Evolutionary conservation across 495 filamentous ascomycete species (phyloP).

Genomic region (Penicillium crystallinum): DNA sequence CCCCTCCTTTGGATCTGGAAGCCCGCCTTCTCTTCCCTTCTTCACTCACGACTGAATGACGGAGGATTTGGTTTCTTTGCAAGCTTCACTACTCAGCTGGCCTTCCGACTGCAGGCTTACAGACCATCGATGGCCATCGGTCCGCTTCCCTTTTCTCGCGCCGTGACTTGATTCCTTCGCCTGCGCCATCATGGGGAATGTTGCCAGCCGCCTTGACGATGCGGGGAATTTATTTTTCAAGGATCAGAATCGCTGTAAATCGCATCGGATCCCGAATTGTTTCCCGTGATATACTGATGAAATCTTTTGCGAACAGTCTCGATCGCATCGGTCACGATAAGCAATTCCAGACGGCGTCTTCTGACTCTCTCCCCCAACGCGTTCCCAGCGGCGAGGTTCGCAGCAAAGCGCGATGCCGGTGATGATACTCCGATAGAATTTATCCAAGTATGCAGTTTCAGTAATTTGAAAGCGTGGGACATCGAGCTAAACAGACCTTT

Average conservation of each 20-base stretch:
- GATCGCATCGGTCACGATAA: constrained; percentile 73
- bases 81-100: constrained; percentile 1
- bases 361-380: constrained; percentile 80
- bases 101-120: constrained; percentile 25
- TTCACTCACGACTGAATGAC: constrained; percentile 21
- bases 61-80: constrained; percentile 7
- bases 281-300: constrained; percentile 8
- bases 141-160: constrained; percentile 29
- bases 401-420: constrained; percentile 65
- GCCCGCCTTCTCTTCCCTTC: constrained; percentile 12
- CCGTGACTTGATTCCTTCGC: constrained; percentile 25
- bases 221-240: constrained; percentile 75
- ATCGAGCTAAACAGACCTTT: neutral
- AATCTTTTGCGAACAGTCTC: constrained; percentile 57
- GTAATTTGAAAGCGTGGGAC: neutral
- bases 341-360: constrained; percentile 69
- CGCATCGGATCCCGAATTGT: neutral
- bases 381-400: constrained; percentile 78
- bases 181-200: constrained; percentile 71
- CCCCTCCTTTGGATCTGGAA: constrained; percentile 5
- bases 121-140: constrained; percentile 36
- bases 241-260: constrained; percentile 82
- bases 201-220: constrained; percentile 87
- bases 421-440: constrained; percentile 81
- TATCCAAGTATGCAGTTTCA: constrained; percentile 62